Evolutionary conservation across 768 basidiomycete genomes (phyloP).

Genomic region (Podaxis pistillaris): DNA sequence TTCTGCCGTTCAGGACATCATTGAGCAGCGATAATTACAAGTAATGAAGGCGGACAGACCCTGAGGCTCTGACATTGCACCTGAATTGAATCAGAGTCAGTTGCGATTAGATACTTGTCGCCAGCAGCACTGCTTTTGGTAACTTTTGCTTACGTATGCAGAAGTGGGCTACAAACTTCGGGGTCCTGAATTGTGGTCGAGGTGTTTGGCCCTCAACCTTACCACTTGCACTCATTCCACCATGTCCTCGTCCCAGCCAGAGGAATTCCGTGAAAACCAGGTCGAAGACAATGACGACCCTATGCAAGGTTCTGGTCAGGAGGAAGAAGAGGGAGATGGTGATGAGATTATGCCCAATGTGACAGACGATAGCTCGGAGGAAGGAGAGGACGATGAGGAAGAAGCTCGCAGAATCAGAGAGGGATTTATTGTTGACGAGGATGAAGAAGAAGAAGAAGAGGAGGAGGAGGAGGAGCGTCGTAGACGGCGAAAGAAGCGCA

Average conservation of each 20-base stretch:
- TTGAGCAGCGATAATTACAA: not conserved
- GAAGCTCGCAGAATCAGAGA: slow-evolving; percentile 77
- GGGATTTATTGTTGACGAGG: slow-evolving; percentile 91
- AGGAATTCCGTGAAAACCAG: slow-evolving; percentile 31
- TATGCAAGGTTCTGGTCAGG: slow-evolving; percentile 56
- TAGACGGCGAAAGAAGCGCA: slow-evolving; percentile 64
- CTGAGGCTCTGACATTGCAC: slow-evolving; percentile 6
- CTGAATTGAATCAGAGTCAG: not conserved
- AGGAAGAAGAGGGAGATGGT: slow-evolving; percentile 56
- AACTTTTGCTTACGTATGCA: slow-evolving; percentile 18
- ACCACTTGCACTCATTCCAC: slow-evolving; percentile 21
- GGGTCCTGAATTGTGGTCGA: slow-evolving; percentile 7
- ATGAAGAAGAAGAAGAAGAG: slow-evolving; percentile 85
- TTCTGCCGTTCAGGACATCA: slow-evolving; percentile 4
- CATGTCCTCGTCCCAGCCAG: slow-evolving; percentile 56
- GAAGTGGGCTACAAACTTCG: slow-evolving; percentile 16
- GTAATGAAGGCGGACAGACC: slow-evolving; percentile 7
- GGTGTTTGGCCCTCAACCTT: slow-evolving; percentile 16
- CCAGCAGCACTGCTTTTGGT: slow-evolving; percentile 5
- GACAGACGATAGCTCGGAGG: slow-evolving; percentile 85
- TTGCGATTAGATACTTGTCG: not conserved
- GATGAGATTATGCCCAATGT: slow-evolving; percentile 54
- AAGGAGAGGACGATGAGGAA: slow-evolving; percentile 89
- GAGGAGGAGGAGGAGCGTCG: slow-evolving; percentile 61
- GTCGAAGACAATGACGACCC: slow-evolving; percentile 50